Evolutionary conservation across 495 filamentous ascomycete genomes (phyloP), one percentile per base, ranked within the genome.

Genomic region (Staphylotrichum longicolle): DNA sequence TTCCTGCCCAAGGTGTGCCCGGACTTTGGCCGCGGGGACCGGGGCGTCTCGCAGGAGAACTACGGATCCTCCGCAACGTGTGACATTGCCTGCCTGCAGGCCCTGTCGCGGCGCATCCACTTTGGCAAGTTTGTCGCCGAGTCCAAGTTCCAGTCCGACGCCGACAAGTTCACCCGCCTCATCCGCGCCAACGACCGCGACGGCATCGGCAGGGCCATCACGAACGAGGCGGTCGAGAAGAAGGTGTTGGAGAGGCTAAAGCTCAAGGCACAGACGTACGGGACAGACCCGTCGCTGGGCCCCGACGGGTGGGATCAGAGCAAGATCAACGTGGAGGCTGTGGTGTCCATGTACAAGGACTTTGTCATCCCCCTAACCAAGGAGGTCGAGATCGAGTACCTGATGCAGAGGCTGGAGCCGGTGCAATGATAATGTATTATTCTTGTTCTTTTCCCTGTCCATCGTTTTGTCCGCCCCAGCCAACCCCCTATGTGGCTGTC

Each of bases 81-180:
- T 72, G 95, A 99, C 75, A 94, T 99, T 37, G 80, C 82, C 37
- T 93, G 89, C 69, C 77, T 99, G 54, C 95, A 99, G 78, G 90
- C 95, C 14, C 79, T 99, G 10, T 96, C 91, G 47, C 82, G 93
- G 15, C 82, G 95, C 51, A 91, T 99, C 63, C 95, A 99, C 74
- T 99, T 97, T 75, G 95, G 95, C 59, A 99, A 96, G 79, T 97
- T 97, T 69, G 95, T 99, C 5, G 95, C 95, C 10, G 95, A 99
- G 80, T 87, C 90, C n/a, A 99, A 99, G 80, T 99, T 97, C 74
- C 84, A 82, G 67, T 85, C 88, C 60, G 91, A 96, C 66, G 83
- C 86, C 35, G 90, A 93, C 66, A 78, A 71, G 58, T 98, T 91
- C 73, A 90, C 91, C 1, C 72, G 77, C 56, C 71, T 97, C 76